phyloP scores from a whole-genome alignment of 768 basidiomycete species.

The Leccinum fibrillosum region DNA sequence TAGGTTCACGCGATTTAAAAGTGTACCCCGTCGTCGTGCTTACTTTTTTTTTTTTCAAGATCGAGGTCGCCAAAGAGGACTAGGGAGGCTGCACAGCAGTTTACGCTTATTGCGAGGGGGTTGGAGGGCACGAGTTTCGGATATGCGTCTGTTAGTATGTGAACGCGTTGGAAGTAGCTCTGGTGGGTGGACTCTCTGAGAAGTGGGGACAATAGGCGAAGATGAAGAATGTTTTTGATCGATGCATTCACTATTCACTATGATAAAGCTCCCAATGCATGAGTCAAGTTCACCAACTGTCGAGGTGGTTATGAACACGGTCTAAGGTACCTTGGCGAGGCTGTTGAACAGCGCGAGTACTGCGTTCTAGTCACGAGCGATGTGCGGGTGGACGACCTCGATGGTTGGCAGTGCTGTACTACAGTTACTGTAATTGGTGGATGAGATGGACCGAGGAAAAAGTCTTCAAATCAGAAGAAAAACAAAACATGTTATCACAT shows the following conservation, averaged over 20 bases:
- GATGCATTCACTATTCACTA: background rate
- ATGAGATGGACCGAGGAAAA: too few species aligned
- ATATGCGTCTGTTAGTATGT: conserved; percentile 64
- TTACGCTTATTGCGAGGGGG: conserved; percentile 80
- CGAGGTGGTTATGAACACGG: too few species aligned
- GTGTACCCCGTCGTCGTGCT: background rate
- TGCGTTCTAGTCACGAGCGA: too few species aligned
- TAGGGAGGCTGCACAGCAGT: conserved; percentile 83
- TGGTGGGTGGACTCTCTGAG: background rate
- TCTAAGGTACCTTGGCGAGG: background rate
- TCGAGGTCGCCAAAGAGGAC: conserved; percentile 71
- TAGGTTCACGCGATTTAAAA: conserved; percentile 30
- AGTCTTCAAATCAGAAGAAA: too few species aligned
- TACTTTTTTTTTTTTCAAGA: conserved; percentile 20
- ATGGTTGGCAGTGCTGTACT: background rate
- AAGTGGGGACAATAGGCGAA: too few species aligned
- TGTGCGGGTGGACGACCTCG: too few species aligned
- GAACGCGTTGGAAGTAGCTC: background rate
- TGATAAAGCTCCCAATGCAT: background rate
- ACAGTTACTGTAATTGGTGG: too few species aligned
- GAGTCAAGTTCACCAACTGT: too few species aligned
- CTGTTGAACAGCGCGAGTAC: too few species aligned
- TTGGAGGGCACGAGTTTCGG: conserved; percentile 85
- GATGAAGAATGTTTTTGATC: background rate
- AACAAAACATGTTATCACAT: too few species aligned